Conservation (phyloP, 345 rosid species). For the Eucalyptus urophylla region DNA sequence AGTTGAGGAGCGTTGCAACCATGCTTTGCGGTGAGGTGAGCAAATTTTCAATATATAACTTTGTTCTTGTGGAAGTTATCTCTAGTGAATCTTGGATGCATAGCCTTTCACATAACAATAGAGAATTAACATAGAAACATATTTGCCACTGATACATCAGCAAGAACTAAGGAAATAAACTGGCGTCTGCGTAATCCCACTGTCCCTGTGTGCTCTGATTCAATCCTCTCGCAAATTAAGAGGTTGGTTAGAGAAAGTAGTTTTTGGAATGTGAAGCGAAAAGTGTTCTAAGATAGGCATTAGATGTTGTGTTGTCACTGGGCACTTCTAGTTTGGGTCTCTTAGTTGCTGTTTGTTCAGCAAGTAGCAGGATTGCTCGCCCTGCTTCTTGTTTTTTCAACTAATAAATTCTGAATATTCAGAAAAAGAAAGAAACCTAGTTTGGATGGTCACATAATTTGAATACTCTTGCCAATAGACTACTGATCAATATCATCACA, state of each 20-base stretch:
- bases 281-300: neutral
- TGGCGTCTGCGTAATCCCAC: neutral
- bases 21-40: constrained; percentile 19
- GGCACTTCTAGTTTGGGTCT: neutral
- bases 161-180: neutral
- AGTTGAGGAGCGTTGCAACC: constrained; percentile 26
- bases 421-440: neutral
- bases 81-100: constrained; percentile 23
- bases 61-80: constrained; percentile 21
- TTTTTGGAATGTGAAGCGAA: neutral
- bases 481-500: neutral
- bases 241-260: neutral
- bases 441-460: neutral
- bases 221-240: neutral
- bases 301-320: neutral
- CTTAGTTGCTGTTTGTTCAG: neutral
- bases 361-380: neutral
- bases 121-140: neutral
- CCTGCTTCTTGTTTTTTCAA: neutral
- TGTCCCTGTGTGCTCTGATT: neutral
- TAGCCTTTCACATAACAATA: neutral
- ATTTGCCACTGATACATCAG: neutral
- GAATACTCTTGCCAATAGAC: neutral
- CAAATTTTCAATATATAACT: constrained; percentile 3
- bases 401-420: neutral